Evolutionary conservation across 2,329 filamentous ascomycete genomes (phyloP).

Genomic region (Penicillium sp.): DNA sequence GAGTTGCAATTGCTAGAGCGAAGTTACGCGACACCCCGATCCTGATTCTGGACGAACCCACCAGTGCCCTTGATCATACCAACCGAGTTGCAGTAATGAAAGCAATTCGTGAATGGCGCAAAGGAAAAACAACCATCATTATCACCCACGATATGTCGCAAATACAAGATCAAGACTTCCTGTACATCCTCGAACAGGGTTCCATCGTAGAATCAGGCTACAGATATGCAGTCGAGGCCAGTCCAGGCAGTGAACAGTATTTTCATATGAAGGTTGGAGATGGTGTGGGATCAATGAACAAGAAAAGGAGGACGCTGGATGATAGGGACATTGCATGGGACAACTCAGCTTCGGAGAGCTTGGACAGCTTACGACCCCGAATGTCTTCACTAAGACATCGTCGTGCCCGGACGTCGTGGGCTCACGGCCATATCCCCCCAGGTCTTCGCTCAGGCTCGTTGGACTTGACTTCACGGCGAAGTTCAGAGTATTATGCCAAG

Average conservation of each 20-base stretch:
- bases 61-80: conserved; percentile 77
- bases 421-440: conserved; percentile 16
- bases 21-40: conserved; percentile 74
- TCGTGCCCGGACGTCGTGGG: conserved; percentile 8
- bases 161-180: conserved; percentile 69
- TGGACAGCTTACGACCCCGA: background rate
- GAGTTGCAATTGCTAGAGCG: conserved; percentile 76
- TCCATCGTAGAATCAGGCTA: conserved; percentile 68
- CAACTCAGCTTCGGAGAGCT: background rate
- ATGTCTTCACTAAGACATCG: conserved; percentile 2
- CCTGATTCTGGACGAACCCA: conserved; percentile 84
- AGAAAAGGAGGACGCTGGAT: background rate
- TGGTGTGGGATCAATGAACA: background rate
- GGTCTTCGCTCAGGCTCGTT: conserved; percentile 13
- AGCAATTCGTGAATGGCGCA: conserved; percentile 73
- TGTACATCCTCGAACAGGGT: conserved; percentile 75
- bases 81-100: conserved; percentile 69
- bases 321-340: background rate
- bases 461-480: background rate
- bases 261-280: conserved; percentile 7
- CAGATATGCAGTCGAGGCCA: conserved; percentile 52
- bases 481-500: background rate
- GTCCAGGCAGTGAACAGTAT: conserved; percentile 31
- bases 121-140: conserved; percentile 81
- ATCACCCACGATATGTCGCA: conserved; percentile 87